phyloP scores from a whole-genome alignment of 495 filamentous ascomycete species.

The Cercophora newfieldiana region DNA sequence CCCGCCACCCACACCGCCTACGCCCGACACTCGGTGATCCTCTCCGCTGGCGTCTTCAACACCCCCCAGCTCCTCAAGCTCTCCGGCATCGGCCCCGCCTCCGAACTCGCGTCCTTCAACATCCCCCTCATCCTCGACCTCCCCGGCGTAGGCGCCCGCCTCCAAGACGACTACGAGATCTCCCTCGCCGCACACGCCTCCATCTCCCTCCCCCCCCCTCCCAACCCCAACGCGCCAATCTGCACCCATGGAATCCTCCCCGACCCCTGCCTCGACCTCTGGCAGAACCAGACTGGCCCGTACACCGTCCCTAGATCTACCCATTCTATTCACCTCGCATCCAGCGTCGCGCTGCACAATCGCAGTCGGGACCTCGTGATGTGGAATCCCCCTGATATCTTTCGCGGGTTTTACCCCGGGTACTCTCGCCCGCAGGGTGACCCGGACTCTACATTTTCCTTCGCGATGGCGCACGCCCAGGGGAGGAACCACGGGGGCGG shows the following conservation, averaged over 20 bases:
- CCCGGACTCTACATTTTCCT: background rate
- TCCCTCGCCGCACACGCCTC: constrained; percentile 27
- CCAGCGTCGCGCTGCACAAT: background rate
- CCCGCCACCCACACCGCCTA: constrained; percentile 20
- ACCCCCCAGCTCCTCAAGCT: constrained; percentile 57
- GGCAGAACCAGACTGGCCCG: background rate
- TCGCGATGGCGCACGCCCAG: background rate
- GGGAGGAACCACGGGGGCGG: background rate
- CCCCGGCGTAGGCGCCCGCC: constrained; percentile 56
- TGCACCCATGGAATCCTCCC: constrained; percentile 27
- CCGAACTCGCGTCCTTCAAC: constrained; percentile 45
- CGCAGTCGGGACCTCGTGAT: background rate
- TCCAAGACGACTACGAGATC: constrained; percentile 54
- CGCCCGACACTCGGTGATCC: constrained; percentile 47
- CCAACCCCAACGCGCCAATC: constrained; percentile 10
- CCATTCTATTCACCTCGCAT: background rate
- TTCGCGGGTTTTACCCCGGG: background rate
- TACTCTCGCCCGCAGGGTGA: background rate
- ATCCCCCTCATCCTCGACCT: constrained; percentile 48
- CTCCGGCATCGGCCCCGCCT: constrained; percentile 53
- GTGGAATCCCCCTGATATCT: background rate
- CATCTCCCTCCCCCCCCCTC: background rate
- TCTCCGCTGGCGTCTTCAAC: constrained; percentile 57
- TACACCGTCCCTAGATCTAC: background rate
- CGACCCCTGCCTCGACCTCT: constrained; percentile 22